These are phyloP conservation scores for Russula compacta DNA, from an alignment of 768 basidiomycete genomes.

Conservation along the genomic window DNA sequence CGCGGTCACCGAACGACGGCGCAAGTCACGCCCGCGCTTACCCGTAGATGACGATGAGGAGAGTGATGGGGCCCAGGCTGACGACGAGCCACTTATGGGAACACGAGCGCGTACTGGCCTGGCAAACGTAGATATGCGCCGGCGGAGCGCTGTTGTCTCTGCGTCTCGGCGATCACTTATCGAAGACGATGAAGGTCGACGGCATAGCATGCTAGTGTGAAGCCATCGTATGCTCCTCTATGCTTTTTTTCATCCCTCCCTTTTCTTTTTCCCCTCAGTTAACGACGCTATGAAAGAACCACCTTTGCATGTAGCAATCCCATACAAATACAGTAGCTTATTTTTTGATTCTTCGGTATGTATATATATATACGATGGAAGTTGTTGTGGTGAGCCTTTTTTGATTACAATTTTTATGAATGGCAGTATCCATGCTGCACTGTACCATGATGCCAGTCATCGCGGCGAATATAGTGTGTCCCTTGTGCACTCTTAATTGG, in stretches of 20 bases:
- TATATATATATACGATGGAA: conserved; percentile 4
- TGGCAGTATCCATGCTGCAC: too few relatives aligned
- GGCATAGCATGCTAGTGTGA: conserved; percentile 60
- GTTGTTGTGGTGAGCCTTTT: not conserved
- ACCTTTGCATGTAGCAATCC: conserved; percentile 7
- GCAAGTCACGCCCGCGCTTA: conserved; percentile 44
- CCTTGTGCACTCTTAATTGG: too few relatives aligned
- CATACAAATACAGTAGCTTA: conserved; percentile 14
- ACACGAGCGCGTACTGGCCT: conserved; percentile 28
- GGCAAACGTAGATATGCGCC: conserved; percentile 50
- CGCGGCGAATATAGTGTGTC: too few relatives aligned
- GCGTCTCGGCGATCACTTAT: conserved; percentile 26
- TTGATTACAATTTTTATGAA: not conserved
- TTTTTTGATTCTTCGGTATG: conserved; percentile 10
- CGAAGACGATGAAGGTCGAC: conserved; percentile 44
- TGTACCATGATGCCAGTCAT: too few relatives aligned
- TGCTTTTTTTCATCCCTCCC: not conserved
- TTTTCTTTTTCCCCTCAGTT: not conserved
- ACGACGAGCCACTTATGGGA: conserved; percentile 42
- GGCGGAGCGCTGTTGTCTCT: conserved; percentile 31
- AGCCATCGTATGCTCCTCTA: conserved; percentile 1
- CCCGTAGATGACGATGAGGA: conserved; percentile 45
- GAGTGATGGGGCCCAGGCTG: conserved; percentile 63
- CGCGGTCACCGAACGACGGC: conserved; percentile 33
- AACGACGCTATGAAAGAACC: conserved; percentile 6